A percentile compares a stretch with the other conserved stretches of the same genome.
Evolutionary conservation across 306 rosid genomes (phyloP).

Genomic region (Prunus davidiana): DNA sequence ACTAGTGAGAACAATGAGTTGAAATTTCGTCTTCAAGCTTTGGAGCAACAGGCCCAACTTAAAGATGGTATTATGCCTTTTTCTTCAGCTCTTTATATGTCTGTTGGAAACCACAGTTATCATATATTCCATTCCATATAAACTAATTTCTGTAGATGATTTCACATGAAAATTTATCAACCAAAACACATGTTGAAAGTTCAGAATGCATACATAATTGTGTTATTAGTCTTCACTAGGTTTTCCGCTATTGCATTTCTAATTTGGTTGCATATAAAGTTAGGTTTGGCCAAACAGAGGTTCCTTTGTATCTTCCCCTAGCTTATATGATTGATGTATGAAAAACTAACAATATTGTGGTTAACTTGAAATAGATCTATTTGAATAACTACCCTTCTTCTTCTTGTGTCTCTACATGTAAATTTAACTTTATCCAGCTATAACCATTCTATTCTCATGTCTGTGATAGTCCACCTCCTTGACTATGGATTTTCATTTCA

Average conservation of each 20-base stretch:
- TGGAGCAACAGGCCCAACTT: slow-evolving; percentile 82
- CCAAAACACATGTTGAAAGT: neutral
- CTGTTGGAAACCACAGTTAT: neutral
- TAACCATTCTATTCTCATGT: neutral
- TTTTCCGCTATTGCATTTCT: neutral
- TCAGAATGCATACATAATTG: neutral
- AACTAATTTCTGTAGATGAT: neutral
- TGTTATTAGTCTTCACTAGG: neutral
- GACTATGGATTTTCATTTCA: neutral
- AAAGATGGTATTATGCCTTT: slow-evolving; percentile 59
- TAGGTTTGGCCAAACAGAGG: neutral
- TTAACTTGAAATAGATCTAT: neutral
- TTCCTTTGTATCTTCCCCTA: neutral
- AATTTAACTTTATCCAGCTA: neutral
- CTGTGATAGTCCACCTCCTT: neutral
- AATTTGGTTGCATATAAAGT: neutral
- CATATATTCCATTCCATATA: neutral
- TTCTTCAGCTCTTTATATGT: slow-evolving; percentile 13
- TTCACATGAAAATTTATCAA: neutral
- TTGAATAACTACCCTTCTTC: neutral
- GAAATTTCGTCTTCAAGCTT: slow-evolving; percentile 81
- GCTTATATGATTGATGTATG: neutral
- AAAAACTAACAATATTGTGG: neutral
- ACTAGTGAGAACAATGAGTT: slow-evolving; percentile 67
- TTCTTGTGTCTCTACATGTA: neutral